Evolutionary conservation across 2,329 filamentous ascomycete genomes (phyloP), one percentile per base, ranked within the genome.

Genomic region (Botrytis elliptica): DNA sequence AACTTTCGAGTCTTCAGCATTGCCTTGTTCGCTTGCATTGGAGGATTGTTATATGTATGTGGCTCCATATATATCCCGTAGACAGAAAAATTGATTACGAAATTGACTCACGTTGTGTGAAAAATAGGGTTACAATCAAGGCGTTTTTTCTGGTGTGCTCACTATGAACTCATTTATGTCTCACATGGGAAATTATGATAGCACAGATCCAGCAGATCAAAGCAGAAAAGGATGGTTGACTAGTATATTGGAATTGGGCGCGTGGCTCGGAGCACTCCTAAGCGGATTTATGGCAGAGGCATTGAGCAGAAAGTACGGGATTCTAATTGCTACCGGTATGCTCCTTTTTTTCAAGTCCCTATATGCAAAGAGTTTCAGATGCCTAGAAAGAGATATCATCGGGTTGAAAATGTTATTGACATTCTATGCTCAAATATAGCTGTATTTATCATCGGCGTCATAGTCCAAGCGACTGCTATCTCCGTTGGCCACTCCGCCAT

Each of bases 221-320:
- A 86, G 86, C 8, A 85, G 86, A 76, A 89, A 89, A 78, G 88
- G 88, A 25, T 89, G 87, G 88, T 80, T 90, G 8, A 89, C 87
- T 0, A 85, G 91, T 3, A 93, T 93, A 76, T 88, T 94, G 40
- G 91, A 94, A 80, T 87, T 94, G 2, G 92, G 92, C 70, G 92
- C 92, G 62, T 94, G 92, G 92, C 80, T 93, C n/a, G 92, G 92
- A 55, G 88, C 90, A 0, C 82, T 95, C 4, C 85, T 91, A 59
- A 92, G 89, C 3, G 90, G 92, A 1, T 91, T 91, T 78, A 81
- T 94, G n/a, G 92, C 92, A 29, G 92, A 94, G 79, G 84, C 86
- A 5, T 81, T 90, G 68, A 92, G 90, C 2, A 86, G 92, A 65
- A 93, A 93, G 81, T 90, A 91, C 75, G 87, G 88, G 10, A 90